Percentiles rank a stretch among this genome's conserved stretches.
phyloP scores from a whole-genome alignment of 2,329 filamentous ascomycete genomes.

The Metarhizium guizhouense region DNA sequence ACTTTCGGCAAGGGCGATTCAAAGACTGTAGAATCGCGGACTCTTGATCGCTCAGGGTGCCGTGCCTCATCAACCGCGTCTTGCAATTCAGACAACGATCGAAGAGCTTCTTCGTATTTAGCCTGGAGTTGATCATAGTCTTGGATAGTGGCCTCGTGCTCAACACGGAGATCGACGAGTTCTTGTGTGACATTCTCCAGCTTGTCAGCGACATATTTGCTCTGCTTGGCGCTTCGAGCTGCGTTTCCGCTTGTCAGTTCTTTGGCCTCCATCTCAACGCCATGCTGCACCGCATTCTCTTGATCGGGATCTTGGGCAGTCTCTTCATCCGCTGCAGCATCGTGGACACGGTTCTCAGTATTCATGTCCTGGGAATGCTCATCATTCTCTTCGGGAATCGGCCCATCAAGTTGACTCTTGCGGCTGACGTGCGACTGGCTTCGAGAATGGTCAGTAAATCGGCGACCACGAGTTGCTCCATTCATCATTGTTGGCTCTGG shows the following conservation, averaged over 20 bases:
- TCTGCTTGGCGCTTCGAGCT: slow-evolving; percentile 66
- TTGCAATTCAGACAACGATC: slow-evolving; percentile 73
- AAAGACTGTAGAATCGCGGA: slow-evolving; percentile 49
- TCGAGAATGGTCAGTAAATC: slow-evolving; percentile 41
- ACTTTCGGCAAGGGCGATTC: slow-evolving; percentile 32
- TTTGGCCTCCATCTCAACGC: slow-evolving; percentile 13
- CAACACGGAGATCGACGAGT: slow-evolving; percentile 78
- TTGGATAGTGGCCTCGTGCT: slow-evolving; percentile 75
- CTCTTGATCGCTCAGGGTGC: slow-evolving; percentile 41
- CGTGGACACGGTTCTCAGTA: slow-evolving; percentile 35
- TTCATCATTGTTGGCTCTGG: slow-evolving; percentile 17
- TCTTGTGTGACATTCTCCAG: slow-evolving; percentile 87
- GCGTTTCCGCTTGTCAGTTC: slow-evolving; percentile 30
- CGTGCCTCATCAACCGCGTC: slow-evolving; percentile 74
- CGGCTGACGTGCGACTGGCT: slow-evolving; percentile 46
- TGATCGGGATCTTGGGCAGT: not conserved
- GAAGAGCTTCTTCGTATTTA: slow-evolving; percentile 87
- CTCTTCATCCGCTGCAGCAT: not conserved
- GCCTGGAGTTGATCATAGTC: slow-evolving; percentile 74
- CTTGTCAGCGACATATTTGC: slow-evolving; percentile 82
- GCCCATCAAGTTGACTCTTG: slow-evolving; percentile 43
- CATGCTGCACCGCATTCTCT: not conserved
- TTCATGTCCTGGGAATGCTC: slow-evolving; percentile 38
- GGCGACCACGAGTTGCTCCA: slow-evolving; percentile 32
- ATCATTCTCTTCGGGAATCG: slow-evolving; percentile 46